phyloP scores from a whole-genome alignment of 2,329 filamentous ascomycete genomes.

The Periconia digitata region DNA sequence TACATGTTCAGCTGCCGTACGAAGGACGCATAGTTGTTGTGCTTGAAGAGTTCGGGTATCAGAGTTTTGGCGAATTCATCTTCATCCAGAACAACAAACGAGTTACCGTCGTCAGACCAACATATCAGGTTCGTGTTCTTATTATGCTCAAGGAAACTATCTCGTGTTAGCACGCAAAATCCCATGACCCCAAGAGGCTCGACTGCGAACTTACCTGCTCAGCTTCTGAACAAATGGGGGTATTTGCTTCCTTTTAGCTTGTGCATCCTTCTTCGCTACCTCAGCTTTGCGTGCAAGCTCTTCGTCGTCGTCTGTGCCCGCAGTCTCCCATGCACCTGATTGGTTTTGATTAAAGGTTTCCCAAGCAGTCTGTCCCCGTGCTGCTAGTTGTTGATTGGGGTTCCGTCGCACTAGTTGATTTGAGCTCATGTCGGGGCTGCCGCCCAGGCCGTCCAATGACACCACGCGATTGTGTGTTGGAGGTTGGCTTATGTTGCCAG shows the following conservation, averaged over 20 bases:
- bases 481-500: slow-evolving; percentile 19
- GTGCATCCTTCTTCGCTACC: slow-evolving; percentile 82
- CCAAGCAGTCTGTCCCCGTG: slow-evolving; percentile 43
- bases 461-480: slow-evolving; percentile 32
- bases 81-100: slow-evolving; percentile 94
- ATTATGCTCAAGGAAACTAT: slow-evolving; percentile 86
- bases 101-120: slow-evolving; percentile 95
- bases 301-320: slow-evolving; percentile 66
- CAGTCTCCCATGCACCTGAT: slow-evolving; percentile 57
- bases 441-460: slow-evolving; percentile 35
- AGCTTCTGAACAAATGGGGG: slow-evolving; percentile 97
- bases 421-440: slow-evolving; percentile 26
- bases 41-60: slow-evolving; percentile 76
- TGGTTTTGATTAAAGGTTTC: slow-evolving; percentile 47
- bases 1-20: slow-evolving; percentile 68
- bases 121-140: slow-evolving; percentile 94
- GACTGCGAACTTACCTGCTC: slow-evolving; percentile 73
- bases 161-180: slow-evolving; percentile 16
- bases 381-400: slow-evolving; percentile 50
- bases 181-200: not conserved
- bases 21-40: slow-evolving; percentile 78
- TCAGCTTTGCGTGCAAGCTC: slow-evolving; percentile 77
- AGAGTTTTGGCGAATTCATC: slow-evolving; percentile 79
- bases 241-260: slow-evolving; percentile 90
- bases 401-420: slow-evolving; percentile 51